Base-by-base conservation (phyloP, 2,329 filamentous ascomycete genomes). In the Aplosporella prunicola region DNA sequence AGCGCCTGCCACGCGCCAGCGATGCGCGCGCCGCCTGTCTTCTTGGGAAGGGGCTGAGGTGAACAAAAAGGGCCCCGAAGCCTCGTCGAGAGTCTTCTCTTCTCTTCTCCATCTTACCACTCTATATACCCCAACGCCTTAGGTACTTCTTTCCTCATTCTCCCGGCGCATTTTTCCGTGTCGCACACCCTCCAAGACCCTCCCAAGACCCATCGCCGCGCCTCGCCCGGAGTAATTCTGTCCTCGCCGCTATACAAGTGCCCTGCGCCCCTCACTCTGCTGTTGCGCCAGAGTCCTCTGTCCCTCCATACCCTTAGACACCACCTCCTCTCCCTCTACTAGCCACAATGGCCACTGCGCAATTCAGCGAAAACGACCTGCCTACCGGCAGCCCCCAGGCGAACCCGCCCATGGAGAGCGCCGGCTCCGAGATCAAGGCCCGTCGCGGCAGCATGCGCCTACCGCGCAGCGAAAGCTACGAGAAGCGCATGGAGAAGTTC, bases 401-500 rank as follows among this genome's bases (percentile, higher is more conserved):
- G 9, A 40, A 29, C 37, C 31, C 37, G 6, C 30, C 30, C 17
- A 40, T 40, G 37, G 30, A 40, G 18, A 17, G n/a, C 31, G 37
- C 37, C 8, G 30, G 23, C 25, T 28, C 37, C 11, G 18, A 40
- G 25, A 40, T 40, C 37, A 40, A 20, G 30, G 37, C 37, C 10
- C 30, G 37, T 5, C 30, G 37, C 13, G 37, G 37, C 24, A 34
- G 30, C 37, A 34, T 34, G 31, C 23, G 37, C 23, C 14, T 40
- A 31, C 31, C 37, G 10, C 37, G 37, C 37, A 34, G 30, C 31
- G 23, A 14, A 9, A 33, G 29, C 37, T 40, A 40, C 37, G 37
- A 40, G 37, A 40, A 40, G 31, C 30, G 37, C 24, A 40, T 41
- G 34, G 35, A 64, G 26, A 62, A 79, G 40, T 74, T 74, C 63